Evolutionary conservation across 805 yeast species (phyloP).

Genomic region (Saccharomycopsis guyanensis): DNA sequence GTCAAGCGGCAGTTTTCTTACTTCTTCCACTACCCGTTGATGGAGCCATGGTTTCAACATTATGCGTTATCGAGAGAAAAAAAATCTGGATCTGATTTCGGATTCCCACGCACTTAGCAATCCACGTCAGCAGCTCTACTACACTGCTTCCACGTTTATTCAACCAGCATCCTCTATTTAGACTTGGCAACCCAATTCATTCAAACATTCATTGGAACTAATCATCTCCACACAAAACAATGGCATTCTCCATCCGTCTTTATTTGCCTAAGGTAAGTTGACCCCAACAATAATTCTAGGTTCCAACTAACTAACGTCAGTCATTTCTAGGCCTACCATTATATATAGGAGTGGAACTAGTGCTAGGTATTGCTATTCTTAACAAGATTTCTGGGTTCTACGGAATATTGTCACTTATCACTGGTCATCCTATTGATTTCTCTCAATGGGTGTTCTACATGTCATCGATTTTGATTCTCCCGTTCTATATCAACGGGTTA

Average conservation of each 20-base stretch:
- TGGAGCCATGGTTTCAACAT: background rate
- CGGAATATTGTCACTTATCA: slow-evolving; percentile 78
- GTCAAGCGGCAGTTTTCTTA: background rate
- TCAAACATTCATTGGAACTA: background rate
- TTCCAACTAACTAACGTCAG: slow-evolving; percentile 25
- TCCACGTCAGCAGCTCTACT: too few relatives aligned
- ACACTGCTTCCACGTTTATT: too few relatives aligned
- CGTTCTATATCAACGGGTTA: slow-evolving; percentile 58
- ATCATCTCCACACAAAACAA: background rate
- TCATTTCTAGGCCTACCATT: slow-evolving; percentile 73
- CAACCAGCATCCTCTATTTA: too few relatives aligned
- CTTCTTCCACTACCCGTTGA: background rate
- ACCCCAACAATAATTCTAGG: too few relatives aligned
- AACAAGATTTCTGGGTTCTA: slow-evolving; percentile 87
- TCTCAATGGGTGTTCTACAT: slow-evolving; percentile 78
- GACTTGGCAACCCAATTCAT: too few relatives aligned
- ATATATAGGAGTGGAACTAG: slow-evolving; percentile 79
- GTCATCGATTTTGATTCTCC: slow-evolving; percentile 52
- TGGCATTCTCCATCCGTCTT: background rate
- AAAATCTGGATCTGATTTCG: too few relatives aligned
- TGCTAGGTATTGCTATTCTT: slow-evolving; percentile 65
- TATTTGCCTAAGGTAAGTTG: background rate
- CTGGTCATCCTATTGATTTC: slow-evolving; percentile 79
- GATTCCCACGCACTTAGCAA: too few relatives aligned
- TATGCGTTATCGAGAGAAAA: too few relatives aligned